phyloP scores from a whole-genome alignment of 2,329 filamentous ascomycete species.

The Hypocrella siamensis region DNA sequence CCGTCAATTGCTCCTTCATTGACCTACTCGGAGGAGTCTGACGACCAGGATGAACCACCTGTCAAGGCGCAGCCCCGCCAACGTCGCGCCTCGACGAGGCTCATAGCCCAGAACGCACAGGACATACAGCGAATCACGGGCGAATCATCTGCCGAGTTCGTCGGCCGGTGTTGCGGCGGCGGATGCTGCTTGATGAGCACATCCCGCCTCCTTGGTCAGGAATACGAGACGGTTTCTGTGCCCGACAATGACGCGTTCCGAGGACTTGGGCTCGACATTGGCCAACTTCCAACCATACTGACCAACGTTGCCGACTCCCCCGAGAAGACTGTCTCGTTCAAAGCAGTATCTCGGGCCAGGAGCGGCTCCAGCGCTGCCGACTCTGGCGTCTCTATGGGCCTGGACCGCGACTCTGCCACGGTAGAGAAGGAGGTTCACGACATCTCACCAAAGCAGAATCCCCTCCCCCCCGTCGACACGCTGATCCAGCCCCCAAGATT shows the following conservation, averaged over 20 bases:
- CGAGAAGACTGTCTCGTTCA: constrained; percentile 57
- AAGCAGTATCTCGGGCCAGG: constrained; percentile 30
- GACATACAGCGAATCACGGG: constrained; percentile 50
- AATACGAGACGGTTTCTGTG: constrained; percentile 35
- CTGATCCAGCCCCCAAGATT: constrained; percentile 65
- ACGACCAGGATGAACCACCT: constrained; percentile 37
- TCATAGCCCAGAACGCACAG: constrained; percentile 47
- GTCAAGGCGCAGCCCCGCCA: constrained; percentile 28
- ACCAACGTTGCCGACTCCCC: constrained; percentile 59
- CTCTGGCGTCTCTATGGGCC: constrained; percentile 29
- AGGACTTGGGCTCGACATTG: constrained; percentile 62
- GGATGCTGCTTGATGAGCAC: constrained; percentile 41
- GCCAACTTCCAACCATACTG: constrained; percentile 56
- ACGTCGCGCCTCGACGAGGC: constrained; percentile 52
- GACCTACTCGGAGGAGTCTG: constrained; percentile 47
- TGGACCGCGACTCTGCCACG: constrained; percentile 13
- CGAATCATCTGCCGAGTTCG: constrained; percentile 44
- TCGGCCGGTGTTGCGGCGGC: constrained; percentile 48
- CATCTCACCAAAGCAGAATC: constrained; percentile 6
- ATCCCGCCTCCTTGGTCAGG: constrained; percentile 26
- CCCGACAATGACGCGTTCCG: constrained; percentile 79
- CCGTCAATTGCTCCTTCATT: constrained; percentile 44
- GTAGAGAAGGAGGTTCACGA: too few species aligned
- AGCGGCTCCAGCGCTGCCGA: constrained; percentile 27
- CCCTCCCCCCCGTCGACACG: constrained; percentile 30